These are phyloP conservation scores for Trichoderma sp. DNA, from an alignment of 2,329 filamentous ascomycete genomes.

Conservation along the genomic window DNA sequence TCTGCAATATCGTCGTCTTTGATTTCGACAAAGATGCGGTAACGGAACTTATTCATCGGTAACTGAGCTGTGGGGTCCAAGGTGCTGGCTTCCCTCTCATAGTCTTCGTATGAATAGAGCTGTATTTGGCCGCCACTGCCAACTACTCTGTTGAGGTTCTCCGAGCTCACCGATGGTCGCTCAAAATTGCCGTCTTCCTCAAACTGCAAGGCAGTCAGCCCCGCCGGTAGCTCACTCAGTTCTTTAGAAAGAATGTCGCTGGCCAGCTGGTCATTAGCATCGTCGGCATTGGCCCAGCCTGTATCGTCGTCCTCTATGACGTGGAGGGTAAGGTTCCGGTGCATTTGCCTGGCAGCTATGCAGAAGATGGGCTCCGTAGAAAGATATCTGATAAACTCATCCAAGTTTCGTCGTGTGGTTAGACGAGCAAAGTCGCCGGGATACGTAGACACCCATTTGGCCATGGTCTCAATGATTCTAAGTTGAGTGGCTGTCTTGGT, in stretches of 20 bases:
- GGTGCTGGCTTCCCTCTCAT: slow-evolving; percentile 73
- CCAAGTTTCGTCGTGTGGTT: slow-evolving; percentile 69
- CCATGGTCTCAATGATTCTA: slow-evolving; percentile 78
- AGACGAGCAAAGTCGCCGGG: slow-evolving; percentile 89
- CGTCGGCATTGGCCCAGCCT: slow-evolving; percentile 85
- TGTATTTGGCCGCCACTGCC: slow-evolving; percentile 51
- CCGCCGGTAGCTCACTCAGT: slow-evolving; percentile 42
- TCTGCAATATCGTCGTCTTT: slow-evolving; percentile 83
- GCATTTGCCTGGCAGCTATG: slow-evolving; percentile 82
- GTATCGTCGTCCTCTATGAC: slow-evolving; percentile 88
- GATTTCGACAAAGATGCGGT: slow-evolving; percentile 86
- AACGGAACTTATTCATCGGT: slow-evolving; percentile 80
- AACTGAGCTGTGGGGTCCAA: slow-evolving; percentile 70
- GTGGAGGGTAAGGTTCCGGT: slow-evolving; percentile 69
- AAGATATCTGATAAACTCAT: slow-evolving; percentile 74
- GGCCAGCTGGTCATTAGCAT: slow-evolving; percentile 42
- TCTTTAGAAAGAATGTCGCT: slow-evolving; percentile 44
- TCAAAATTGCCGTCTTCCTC: slow-evolving; percentile 48
- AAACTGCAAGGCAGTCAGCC: slow-evolving; percentile 52
- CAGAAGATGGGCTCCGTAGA: slow-evolving; percentile 78
- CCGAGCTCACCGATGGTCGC: slow-evolving; percentile 51
- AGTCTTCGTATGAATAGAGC: slow-evolving; percentile 72
- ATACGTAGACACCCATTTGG: slow-evolving; percentile 86
- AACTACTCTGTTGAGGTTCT: slow-evolving; percentile 43
- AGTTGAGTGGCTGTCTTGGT: slow-evolving; percentile 79